Conservation (phyloP, 495 filamentous ascomycete genomes). For the Staphylotrichum longicolle region DNA sequence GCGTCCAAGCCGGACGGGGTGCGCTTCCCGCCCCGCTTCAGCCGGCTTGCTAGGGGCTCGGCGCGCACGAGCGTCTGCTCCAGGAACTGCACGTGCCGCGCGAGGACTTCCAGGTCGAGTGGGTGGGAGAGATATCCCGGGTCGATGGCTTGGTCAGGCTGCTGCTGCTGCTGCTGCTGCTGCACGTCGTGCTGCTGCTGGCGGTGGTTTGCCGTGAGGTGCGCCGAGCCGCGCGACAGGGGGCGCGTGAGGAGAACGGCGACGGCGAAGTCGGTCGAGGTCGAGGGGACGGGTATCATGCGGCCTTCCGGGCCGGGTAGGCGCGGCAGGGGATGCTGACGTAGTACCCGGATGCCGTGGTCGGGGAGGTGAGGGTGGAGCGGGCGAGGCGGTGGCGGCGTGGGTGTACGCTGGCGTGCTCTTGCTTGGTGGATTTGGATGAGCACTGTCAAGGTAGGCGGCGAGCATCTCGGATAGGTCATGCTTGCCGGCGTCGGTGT, state of each 20-base stretch:
- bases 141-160: conserved; percentile 34
- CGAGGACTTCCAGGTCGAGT: conserved; percentile 46
- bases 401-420: conserved; percentile 21
- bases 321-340: conserved; percentile 5
- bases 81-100: conserved; percentile 36
- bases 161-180: too few species aligned
- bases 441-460: background rate
- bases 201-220: conserved; percentile 42
- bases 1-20: background rate
- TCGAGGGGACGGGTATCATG: conserved; percentile 3
- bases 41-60: conserved; percentile 30
- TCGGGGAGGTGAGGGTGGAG: background rate
- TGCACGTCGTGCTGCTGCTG: too few species aligned
- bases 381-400: background rate
- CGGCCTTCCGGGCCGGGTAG: background rate
- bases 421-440: background rate
- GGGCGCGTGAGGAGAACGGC: conserved; percentile 38
- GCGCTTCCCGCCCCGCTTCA: conserved; percentile 1
- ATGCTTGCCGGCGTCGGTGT: conserved; percentile 3
- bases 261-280: conserved; percentile 22
- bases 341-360: conserved; percentile 12
- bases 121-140: conserved; percentile 52
- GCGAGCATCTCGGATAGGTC: conserved; percentile 27
- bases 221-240: conserved; percentile 52
- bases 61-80: conserved; percentile 34